These are phyloP conservation scores for Botrytis pseudocinerea DNA, from an alignment of 2,329 filamentous ascomycete species.

Conservation along the genomic window DNA sequence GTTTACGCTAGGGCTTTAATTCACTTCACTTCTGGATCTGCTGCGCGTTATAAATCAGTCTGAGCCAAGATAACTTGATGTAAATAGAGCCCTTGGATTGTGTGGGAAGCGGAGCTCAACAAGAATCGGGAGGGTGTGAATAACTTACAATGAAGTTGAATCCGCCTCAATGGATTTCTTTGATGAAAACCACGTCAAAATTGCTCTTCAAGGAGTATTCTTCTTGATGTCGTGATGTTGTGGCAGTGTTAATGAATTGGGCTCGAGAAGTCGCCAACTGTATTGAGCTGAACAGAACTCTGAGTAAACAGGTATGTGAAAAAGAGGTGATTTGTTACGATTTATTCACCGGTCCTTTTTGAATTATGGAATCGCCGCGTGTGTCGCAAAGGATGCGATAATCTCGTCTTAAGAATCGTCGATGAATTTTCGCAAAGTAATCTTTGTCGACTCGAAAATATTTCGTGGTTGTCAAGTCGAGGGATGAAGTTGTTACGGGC, in stretches of 20 bases:
- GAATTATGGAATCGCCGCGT: background rate
- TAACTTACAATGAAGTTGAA: slow-evolving; percentile 22
- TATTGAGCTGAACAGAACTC: slow-evolving; percentile 6
- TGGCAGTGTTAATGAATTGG: background rate
- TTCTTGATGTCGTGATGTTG: slow-evolving; percentile 9
- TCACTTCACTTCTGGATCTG: slow-evolving; percentile 22
- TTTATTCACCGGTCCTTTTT: background rate
- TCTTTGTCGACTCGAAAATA: slow-evolving; percentile 6
- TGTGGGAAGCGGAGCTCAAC: slow-evolving; percentile 17
- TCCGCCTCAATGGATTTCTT: slow-evolving; percentile 19
- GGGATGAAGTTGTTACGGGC: slow-evolving; percentile 20
- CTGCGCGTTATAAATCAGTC: slow-evolving; percentile 15
- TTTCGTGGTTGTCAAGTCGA: slow-evolving; percentile 12
- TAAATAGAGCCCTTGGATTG: background rate
- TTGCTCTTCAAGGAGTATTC: background rate
- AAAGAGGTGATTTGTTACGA: slow-evolving; percentile 13
- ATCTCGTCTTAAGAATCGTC: background rate
- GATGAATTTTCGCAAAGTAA: background rate
- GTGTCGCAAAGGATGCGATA: slow-evolving; percentile 8
- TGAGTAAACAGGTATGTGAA: slow-evolving; percentile 11
- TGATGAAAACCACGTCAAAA: background rate
- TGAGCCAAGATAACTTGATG: background rate
- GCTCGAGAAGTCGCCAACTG: slow-evolving; percentile 9
- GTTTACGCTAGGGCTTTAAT: slow-evolving; percentile 16
- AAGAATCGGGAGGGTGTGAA: slow-evolving; percentile 12